phyloP scores from a whole-genome alignment of 345 rosid genomes.

The Hibiscus mutabilis region DNA sequence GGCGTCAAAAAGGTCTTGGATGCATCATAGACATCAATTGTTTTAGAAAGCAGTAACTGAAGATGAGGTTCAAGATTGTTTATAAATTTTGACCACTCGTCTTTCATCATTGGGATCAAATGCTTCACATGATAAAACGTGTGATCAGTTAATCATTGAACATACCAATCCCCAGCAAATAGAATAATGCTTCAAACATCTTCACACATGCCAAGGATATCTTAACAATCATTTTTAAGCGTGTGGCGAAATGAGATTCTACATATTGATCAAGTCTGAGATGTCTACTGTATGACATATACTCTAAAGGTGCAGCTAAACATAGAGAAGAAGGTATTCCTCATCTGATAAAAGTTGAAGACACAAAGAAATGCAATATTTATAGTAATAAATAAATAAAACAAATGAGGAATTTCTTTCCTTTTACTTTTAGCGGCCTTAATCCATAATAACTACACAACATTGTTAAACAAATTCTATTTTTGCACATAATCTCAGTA shows the following conservation, averaged over 20 bases:
- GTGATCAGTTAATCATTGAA: conserved; percentile 1
- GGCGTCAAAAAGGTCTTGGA: conserved; percentile 26
- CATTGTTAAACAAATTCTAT: not conserved
- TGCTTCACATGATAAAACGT: conserved; percentile 19
- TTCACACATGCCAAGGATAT: not conserved
- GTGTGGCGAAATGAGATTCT: not conserved
- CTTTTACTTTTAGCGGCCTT: not conserved
- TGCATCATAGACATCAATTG: conserved; percentile 24
- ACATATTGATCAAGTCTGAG: not conserved
- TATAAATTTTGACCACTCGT: conserved; percentile 21
- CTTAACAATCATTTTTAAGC: not conserved
- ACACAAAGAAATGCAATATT: not conserved
- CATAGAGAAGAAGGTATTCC: not conserved
- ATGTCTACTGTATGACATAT: not conserved
- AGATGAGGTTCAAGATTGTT: conserved; percentile 26
- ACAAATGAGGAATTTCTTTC: not conserved
- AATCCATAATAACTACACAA: not conserved
- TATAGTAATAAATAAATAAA: not conserved
- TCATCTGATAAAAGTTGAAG: not conserved
- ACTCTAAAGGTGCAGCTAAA: conserved; percentile 2
- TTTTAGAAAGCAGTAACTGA: conserved; percentile 25
- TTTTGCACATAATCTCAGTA: not conserved
- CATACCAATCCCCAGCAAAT: not conserved
- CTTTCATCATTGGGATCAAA: conserved; percentile 38
- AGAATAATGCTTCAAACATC: conserved; percentile 1